Percentiles rank a stretch among this genome's conserved stretches.
phyloP scores from a whole-genome alignment of 306 rosid species.

The Cicer yamashitae region DNA sequence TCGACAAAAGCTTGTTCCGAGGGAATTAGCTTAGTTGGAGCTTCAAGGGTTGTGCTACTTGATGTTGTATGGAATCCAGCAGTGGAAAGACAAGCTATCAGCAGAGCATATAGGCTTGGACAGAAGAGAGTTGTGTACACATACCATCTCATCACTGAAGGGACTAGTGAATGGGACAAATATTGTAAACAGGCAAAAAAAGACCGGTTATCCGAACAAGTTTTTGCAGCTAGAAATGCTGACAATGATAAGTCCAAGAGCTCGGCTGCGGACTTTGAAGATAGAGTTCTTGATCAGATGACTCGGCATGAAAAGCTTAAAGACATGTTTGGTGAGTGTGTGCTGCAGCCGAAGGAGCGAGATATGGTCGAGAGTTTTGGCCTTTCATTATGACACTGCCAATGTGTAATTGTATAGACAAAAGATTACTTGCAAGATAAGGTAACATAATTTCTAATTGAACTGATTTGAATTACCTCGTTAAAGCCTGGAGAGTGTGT shows the following conservation, averaged over 20 bases:
- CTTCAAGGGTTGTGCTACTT: constrained; percentile 55
- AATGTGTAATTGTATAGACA: no score
- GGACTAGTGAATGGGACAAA: constrained; percentile 35
- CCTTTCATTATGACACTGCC: neutral
- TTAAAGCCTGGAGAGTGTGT: no score
- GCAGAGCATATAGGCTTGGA: constrained; percentile 52
- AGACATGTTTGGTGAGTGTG: constrained; percentile 41
- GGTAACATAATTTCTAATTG: no score
- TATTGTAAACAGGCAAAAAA: constrained; percentile 45
- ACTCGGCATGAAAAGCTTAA: constrained; percentile 38
- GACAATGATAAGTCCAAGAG: constrained; percentile 8
- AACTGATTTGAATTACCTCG: no score
- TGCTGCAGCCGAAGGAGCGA: constrained; percentile 29
- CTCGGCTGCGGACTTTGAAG: constrained; percentile 15
- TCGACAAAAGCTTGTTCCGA: constrained; percentile 49
- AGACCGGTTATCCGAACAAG: constrained; percentile 46
- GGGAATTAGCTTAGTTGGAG: constrained; percentile 50
- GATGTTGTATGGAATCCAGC: constrained; percentile 57
- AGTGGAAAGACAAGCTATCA: constrained; percentile 51
- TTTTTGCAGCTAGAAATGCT: constrained; percentile 35
- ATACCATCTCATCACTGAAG: constrained; percentile 45
- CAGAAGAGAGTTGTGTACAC: constrained; percentile 48
- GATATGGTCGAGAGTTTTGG: constrained; percentile 24
- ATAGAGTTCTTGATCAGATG: constrained; percentile 45
- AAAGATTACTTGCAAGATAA: no score